Evolutionary conservation across 257 asterid species (phyloP), one percentile per base, ranked within the genome.

Genomic region (Avicennia marina): DNA sequence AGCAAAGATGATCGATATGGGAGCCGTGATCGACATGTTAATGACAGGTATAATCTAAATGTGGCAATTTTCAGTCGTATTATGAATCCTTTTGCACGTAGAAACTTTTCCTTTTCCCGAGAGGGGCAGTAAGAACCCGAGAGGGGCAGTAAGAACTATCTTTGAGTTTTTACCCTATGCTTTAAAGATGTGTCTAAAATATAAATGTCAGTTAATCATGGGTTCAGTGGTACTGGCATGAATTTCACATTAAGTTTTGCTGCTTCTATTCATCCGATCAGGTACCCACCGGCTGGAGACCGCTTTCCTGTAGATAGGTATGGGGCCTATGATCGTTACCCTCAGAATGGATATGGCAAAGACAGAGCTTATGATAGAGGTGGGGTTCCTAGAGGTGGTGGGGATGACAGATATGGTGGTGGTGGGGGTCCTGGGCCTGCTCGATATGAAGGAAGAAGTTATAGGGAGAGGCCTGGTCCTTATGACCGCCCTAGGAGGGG

Each of bases 1-100:
- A 69, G 71, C 71, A 74, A 83, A 58, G 94, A 86, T 38, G 96
- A 86, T 46, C 78, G 89, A 46, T 89, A 81, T 71, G 93, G 62
- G 31, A 62, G 71, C 68, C 95, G 95, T 21, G 99, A 84, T 67
- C 87, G 94, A 11, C 79, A 68, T 59, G 75, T 67, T 25, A 64
- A 12, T 27, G 96, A 88, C 79, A 91, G 96, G 94, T 88, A 74
- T 7, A 9, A 21, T 34, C 16, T 24, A 24, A 36, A 5, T 36
- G 9, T 5, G 10, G 2, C 41, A 2, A 36, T n/a, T n/a, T n/a
- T n/a, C n/a, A n/a, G n/a, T n/a, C n/a, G n/a, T n/a, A n/a, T n/a
- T n/a, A n/a, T n/a, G n/a, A n/a, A n/a, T n/a, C n/a, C n/a, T n/a
- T n/a, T n/a, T n/a, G n/a, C n/a, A n/a, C n/a, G n/a, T n/a, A n/a